Evolutionary conservation across 2,329 filamentous ascomycete species (phyloP), one percentile per base, ranked within the genome.

Genomic region (Paramyrothecium roridum): DNA sequence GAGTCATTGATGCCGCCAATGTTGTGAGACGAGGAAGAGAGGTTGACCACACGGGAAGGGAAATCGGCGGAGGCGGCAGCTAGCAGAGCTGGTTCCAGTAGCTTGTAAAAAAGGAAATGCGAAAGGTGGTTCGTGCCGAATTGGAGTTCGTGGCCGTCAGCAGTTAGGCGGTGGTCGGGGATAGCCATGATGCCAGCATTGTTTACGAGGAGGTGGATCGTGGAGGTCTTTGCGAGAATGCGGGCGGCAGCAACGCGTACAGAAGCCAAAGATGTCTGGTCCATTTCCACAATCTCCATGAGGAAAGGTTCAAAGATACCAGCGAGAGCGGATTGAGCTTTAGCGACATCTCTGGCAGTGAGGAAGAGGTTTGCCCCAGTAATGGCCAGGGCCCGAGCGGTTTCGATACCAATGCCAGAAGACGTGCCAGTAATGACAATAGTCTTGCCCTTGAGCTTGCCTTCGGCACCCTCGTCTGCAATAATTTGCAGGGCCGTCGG

Each of bases 291-390:
- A 3, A 75, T 57, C 26, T 70, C 63, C n/a, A 75, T 62, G 7
- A 54, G 53, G 8, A 46, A 17, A 1, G 55, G 22, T 6, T 58
- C 53, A 12, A 56, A 48, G n/a, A 63, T 59, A 50, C 19, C 60
- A 10, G 52, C 62, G 13, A 69, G 60, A 10, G 66, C 67, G 16
- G 57, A 52, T 54, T 68, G 62, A 11, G 67, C 71, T 52, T 73
- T 74, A 8, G 56, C 56, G 1, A 72, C 47, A 52, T 75, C 62
- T 1, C 75, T 64, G 0, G 66, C 74, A 1, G 70, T 68, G 2
- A 73, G 57, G 53, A 68, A 73, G 13, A 77, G 54, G 2, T 57
- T 70, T 0, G 73, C 73, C 4, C 74, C 73, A 0, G 75, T 76
- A 10, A 58, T 51, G 12, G 63, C 57, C 1, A 77, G 60, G 2